Evolutionary conservation across 1,139 yeast genomes (phyloP), one percentile per base, ranked within the genome.

Genomic region (Hansenula lynferdii): DNA sequence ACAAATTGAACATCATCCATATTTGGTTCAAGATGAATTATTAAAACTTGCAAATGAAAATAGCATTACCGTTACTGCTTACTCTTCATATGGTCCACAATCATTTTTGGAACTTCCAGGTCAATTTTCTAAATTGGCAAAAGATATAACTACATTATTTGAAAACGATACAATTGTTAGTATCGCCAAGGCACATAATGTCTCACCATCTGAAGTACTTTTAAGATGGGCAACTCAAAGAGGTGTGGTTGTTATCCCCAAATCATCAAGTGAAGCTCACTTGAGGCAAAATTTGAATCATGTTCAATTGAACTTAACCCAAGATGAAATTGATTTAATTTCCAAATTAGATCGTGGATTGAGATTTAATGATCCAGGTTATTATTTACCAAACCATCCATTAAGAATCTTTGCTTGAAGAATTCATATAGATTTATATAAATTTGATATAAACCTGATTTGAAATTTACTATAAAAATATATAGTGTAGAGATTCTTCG

Each of bases 1-100:
- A 21, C 96, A 87, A 66, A 84, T 87, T 56, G 96, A 87, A 69
- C 95, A 84, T 65, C 96, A 87, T 63, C 96, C 96, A 51, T 87
- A 85, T 70, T 72, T 87, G 61, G 86, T 85, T 50, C 96, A 87
- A 67, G 76, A 75, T 45, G 70, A 70, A 50, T 70, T 86, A 58
- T 61, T 86, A 47, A 72, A 80, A 51, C 85, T 65, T 56, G 84
- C 73, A 45, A 75, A 83, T 58, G 54, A 65, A 32, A 64, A 76
- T 50, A 79, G 74, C 37, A 78, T 86, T 57, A 83, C 80, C 42
- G 69, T 86, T 52, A 83, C 86, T 39, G 96, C 84, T 24, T 87
- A 87, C 70, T 86, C 96, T 8, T 82, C 95, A n/a, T 84, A 86
- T 56, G 92, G 92, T 32, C 89, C 90, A 24, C 85, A 78, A 60